Base-by-base conservation (phyloP, 106 monocot genomes). In the Dioscorea alata region DNA sequence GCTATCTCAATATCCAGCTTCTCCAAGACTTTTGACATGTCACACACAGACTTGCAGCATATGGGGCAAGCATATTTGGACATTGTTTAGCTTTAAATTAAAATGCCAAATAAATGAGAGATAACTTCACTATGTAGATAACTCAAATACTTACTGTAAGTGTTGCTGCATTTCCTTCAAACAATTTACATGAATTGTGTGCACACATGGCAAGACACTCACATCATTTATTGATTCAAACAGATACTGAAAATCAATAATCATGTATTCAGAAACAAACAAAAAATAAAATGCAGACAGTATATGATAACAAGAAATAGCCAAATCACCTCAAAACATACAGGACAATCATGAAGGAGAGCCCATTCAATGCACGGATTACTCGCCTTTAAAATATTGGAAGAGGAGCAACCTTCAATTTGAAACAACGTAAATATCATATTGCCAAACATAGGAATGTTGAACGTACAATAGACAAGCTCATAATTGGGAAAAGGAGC, bases 21-120 rank as follows among this genome's bases (percentile, higher is more conserved):
- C 62, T 83, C 87, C 87, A 83, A 87, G 48, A 83, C 87, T 71
- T 81, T 83, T 0, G 87, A 87, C 87, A 87, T 87, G 49, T 87
- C 87, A 69, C 77, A 83, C 14, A 87, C 83, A 50, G 87, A 87
- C 63, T 87, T 87, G 24, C 82, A 87, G 74, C 87, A 87, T 49
- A 87, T 71, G 4, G 87, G 87, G 56, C 87, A 87, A 13, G 80
- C 77, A 72, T 83, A 87, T 76, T 84, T 88, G 70, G 34, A 59
- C 14, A 8, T 48, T 23, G 9, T 57, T 58, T 32, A 20, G 9
- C 0, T 7, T 23, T 32, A 1, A 64, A 25, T 22, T 23, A 7
- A 60, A 0, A 25, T 2, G 12, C 24, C n/a, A 60, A 19, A 60
- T 25, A 60, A 60, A 6, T 3, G 42, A 42, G 42, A 6, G 42